Evolutionary conservation across 2,329 filamentous ascomycete genomes (phyloP).

Genomic region (Aspergillus eucalypticola): DNA sequence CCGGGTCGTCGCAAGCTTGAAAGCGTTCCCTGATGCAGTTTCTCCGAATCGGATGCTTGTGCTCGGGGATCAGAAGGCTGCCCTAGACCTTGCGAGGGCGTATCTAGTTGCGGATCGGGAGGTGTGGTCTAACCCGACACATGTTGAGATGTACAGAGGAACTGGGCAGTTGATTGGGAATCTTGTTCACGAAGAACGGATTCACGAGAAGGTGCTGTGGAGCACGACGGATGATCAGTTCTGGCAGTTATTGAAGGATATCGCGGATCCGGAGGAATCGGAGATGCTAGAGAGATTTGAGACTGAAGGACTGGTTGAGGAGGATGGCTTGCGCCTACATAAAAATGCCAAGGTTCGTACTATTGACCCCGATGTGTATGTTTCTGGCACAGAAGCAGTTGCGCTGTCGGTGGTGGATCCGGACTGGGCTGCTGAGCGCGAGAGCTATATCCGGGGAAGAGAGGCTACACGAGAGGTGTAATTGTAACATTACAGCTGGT

Average conservation of each 20-base stretch:
- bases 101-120: conserved; percentile 39
- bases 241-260: conserved; percentile 33
- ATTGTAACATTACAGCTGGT: not conserved
- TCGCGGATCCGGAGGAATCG: conserved; percentile 16
- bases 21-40: conserved; percentile 30
- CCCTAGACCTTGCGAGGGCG: conserved; percentile 33
- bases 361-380: not conserved
- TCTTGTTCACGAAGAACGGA: conserved; percentile 20
- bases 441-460: not conserved
- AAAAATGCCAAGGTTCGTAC: conserved; percentile 3
- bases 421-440: conserved; percentile 3
- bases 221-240: conserved; percentile 37
- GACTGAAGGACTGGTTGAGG: not conserved
- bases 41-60: conserved; percentile 34
- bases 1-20: conserved; percentile 28
- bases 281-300: conserved; percentile 3
- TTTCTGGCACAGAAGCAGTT: not conserved
- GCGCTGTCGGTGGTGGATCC: conserved; percentile 2
- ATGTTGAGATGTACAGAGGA: conserved; percentile 37
- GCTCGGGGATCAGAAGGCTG: conserved; percentile 30
- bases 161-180: conserved; percentile 38
- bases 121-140: conserved; percentile 42
- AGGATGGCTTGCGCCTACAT: not conserved
- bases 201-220: conserved; percentile 38
- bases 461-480: not conserved